These are phyloP conservation scores for Chytriomyces hyalinus DNA, from an alignment of 192 early-diverging fungal genomes.

Conservation along the genomic window DNA sequence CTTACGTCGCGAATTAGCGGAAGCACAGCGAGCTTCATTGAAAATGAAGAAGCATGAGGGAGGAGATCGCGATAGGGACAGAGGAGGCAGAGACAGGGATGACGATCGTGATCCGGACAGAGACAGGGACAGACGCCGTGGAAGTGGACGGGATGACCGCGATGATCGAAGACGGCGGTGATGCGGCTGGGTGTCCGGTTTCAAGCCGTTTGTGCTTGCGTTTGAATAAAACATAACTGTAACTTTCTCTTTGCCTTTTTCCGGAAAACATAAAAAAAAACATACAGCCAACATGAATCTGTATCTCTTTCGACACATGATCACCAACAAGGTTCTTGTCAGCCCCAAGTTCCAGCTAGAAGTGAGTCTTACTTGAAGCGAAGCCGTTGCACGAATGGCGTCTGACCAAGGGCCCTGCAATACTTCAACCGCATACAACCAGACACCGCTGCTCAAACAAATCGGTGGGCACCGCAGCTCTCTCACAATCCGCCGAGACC, in stretches of 20 bases:
- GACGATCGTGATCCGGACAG: neutral
- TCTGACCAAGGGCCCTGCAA: neutral
- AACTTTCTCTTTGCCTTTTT: too few species aligned
- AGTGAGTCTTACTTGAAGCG: neutral
- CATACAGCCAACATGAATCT: constrained; percentile 36
- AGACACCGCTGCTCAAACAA: constrained; percentile 43
- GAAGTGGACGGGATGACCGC: neutral
- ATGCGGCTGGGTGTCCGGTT: neutral
- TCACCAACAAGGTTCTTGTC: constrained; percentile 50
- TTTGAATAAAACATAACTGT: too few species aligned
- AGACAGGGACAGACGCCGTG: neutral
- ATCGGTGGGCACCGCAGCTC: constrained; percentile 50
- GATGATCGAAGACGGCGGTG: constrained; percentile 1
- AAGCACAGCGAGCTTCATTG: constrained; percentile 65
- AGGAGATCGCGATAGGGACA: constrained; percentile 6
- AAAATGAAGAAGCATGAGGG: constrained; percentile 14
- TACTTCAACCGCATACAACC: neutral
- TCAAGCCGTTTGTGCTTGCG: too few species aligned
- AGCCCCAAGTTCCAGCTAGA: constrained; percentile 44
- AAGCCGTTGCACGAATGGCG: too few species aligned
- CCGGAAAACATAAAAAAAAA: too few species aligned
- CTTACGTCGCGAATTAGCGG: constrained; percentile 81
- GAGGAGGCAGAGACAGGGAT: neutral
- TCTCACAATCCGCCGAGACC: constrained; percentile 49
- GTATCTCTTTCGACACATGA: constrained; percentile 57